Evolutionary conservation across 495 filamentous ascomycete species (phyloP), one percentile per base, ranked within the genome.

Genomic region (Talaromyces liani): DNA sequence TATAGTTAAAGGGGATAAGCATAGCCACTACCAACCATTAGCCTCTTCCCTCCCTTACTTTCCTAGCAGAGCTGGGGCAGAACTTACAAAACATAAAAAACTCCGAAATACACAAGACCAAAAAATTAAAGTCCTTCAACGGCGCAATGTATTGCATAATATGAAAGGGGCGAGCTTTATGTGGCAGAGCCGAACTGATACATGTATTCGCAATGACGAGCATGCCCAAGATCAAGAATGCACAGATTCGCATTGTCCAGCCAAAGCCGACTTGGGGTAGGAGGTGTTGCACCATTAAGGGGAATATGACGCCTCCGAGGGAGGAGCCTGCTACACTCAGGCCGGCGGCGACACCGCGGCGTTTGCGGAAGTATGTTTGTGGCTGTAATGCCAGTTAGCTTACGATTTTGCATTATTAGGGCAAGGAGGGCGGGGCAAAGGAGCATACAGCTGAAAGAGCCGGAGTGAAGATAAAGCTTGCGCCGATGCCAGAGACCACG

Each of bases 61-160:
- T 0, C 9, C 91, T 93, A 73, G 90, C 25, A 92, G 70, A 88
- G 91, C 6, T 84, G 64, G 93, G 84, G 69, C 90, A 93, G 2
- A 88, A 70, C 0, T 82, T 86, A 71, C 90, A 88, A 65, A 82
- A 78, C 64, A 88, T 70, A 68, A 87, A 82, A 77, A 85, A 88
- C 58, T 87, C 89, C 9, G 80, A 65, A 0, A 84, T 80, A 68
- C 91, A 92, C 14, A 92, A 79, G 4, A 80, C 66, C 6, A 71
- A 60, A 67, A 92, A 88, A 54, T 75, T 79, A 68, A 93, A 22
- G 64, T 92, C 88, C 14, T 68, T 76, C 33, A 93, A 79, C 3
- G 89, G 88, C 2, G 68, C 65, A 6, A 87, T 34, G 68, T 90
- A 90, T 1, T 88, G 82, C 63, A 67, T 69, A 12, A 87, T 7